phyloP scores from a whole-genome alignment of 176 grass and related monocot genomes.

The Rhipidocladum racemiflorum region DNA sequence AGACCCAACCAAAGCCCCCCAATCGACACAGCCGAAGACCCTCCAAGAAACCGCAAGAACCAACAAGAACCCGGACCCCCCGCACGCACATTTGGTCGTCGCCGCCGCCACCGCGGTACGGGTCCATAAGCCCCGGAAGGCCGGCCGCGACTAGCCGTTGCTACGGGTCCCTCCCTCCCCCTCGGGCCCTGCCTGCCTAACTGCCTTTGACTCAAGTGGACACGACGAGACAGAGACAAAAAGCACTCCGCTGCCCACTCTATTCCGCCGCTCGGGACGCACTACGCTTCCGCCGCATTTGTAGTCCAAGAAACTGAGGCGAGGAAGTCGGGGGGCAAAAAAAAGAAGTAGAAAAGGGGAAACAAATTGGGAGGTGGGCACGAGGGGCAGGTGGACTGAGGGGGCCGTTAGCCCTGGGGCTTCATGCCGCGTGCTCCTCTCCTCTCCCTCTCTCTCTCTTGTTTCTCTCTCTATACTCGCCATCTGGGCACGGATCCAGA shows the following conservation, averaged over 20 bases:
- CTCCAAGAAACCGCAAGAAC: not conserved
- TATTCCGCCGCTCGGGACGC: not conserved
- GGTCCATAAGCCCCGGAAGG: slow-evolving; percentile 31
- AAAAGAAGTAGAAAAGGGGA: not conserved
- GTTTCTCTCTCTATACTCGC: not conserved
- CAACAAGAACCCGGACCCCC: not conserved
- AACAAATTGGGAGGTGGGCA: not conserved
- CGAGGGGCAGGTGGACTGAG: too few relatives aligned
- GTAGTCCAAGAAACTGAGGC: slow-evolving; percentile 20
- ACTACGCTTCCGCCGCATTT: slow-evolving; percentile 40
- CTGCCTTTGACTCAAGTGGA: not conserved
- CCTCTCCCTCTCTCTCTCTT: not conserved
- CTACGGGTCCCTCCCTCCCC: not conserved
- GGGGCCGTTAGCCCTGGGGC: slow-evolving; percentile 28
- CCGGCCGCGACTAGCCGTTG: slow-evolving; percentile 44
- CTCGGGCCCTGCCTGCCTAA: not conserved
- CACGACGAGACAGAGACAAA: not conserved
- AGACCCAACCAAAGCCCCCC: not conserved
- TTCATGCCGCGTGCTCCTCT: slow-evolving; percentile 13
- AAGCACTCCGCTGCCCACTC: not conserved
- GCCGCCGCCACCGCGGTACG: not conserved
- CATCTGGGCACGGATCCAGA: not conserved
- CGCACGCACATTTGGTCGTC: slow-evolving; percentile 38
- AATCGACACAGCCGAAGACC: not conserved
- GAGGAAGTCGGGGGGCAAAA: not conserved